Conservation (phyloP, 192 early-diverging fungal genomes). For the Coemansia sp. region DNA sequence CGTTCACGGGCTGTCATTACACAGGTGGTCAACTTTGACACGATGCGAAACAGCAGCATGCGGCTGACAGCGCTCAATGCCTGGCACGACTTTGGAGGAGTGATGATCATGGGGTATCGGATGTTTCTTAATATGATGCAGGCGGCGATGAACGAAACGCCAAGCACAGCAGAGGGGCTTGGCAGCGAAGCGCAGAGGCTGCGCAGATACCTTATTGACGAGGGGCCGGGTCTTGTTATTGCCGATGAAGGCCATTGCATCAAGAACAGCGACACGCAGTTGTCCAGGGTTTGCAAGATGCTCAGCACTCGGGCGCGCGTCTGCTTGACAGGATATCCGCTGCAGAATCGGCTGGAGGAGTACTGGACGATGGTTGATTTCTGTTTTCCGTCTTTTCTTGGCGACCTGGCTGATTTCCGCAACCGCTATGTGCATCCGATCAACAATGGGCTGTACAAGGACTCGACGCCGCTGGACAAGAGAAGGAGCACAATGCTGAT, state of each 20-base stretch:
- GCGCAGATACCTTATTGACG: constrained; percentile 51
- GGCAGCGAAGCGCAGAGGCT: background rate
- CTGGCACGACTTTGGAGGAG: constrained; percentile 67
- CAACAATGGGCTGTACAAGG: constrained; percentile 58
- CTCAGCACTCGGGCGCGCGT: constrained; percentile 64
- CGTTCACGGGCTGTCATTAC: constrained; percentile 11
- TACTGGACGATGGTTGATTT: constrained; percentile 83
- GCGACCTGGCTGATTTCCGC: constrained; percentile 58
- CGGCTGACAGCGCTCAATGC: constrained; percentile 41
- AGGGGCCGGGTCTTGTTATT: constrained; percentile 71
- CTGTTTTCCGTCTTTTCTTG: constrained; percentile 63
- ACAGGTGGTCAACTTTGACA: constrained; percentile 55
- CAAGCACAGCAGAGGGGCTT: background rate
- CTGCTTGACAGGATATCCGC: constrained; percentile 78
- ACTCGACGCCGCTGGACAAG: constrained; percentile 38
- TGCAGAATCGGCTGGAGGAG: constrained; percentile 82
- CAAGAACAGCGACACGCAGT: constrained; percentile 54
- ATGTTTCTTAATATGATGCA: constrained; percentile 57
- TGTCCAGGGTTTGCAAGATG: constrained; percentile 19
- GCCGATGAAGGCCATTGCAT: constrained; percentile 85
- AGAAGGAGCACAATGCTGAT: constrained; percentile 31
- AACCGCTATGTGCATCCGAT: constrained; percentile 63
- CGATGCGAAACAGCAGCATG: background rate
- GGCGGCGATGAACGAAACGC: background rate
- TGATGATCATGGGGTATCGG: constrained; percentile 68